phyloP scores from a whole-genome alignment of 805 yeast species.

The Ogataea kodamae region DNA sequence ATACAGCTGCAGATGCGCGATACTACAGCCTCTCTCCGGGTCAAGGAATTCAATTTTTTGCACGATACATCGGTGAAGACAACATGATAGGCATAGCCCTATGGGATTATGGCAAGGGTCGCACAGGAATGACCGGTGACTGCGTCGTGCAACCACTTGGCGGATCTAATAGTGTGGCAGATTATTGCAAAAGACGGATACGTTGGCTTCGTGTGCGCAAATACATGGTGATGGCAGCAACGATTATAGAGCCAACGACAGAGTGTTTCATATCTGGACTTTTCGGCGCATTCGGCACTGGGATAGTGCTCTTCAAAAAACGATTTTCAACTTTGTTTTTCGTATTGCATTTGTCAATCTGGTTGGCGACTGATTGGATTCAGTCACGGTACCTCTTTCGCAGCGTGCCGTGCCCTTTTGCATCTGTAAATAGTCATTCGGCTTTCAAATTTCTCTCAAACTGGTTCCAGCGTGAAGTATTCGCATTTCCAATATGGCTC shows the following conservation, averaged over 20 bases:
- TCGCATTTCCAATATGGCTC: constrained; percentile 84
- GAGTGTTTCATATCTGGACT: constrained; percentile 68
- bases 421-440: constrained; percentile 35
- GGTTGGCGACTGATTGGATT: constrained; percentile 63
- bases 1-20: constrained; percentile 32
- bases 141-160: constrained; percentile 71
- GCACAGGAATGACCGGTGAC: constrained; percentile 78
- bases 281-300: constrained; percentile 59
- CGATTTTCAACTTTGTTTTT: constrained; percentile 39
- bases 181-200: constrained; percentile 65
- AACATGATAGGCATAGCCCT: constrained; percentile 86
- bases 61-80: constrained; percentile 85
- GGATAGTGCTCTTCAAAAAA: constrained; percentile 39
- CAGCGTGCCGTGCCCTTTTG: constrained; percentile 13
- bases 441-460: constrained; percentile 31
- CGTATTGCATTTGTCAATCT: constrained; percentile 49
- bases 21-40: constrained; percentile 29
- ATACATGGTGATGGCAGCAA: constrained; percentile 83
- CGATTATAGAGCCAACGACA: constrained; percentile 82
- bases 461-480: constrained; percentile 68
- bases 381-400: constrained; percentile 49
- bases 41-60: constrained; percentile 63
- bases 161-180: constrained; percentile 39
- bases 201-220: constrained; percentile 86
- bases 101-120: constrained; percentile 65